phyloP scores from a whole-genome alignment of 2,329 filamentous ascomycete species.

The Epichloe hybrida region DNA sequence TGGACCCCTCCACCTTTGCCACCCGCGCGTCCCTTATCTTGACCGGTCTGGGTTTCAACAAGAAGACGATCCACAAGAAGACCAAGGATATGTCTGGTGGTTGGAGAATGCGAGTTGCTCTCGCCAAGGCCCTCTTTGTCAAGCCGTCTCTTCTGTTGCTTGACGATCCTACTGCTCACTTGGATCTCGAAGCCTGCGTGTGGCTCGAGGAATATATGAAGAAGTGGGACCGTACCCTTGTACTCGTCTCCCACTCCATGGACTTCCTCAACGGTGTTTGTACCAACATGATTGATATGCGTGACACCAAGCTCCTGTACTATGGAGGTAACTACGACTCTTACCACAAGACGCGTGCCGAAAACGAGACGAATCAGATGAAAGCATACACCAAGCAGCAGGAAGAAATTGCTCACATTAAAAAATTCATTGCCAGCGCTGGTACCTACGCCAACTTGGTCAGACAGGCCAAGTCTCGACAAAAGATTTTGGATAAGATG shows the following conservation, averaged over 20 bases:
- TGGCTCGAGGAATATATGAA: slow-evolving; percentile 99
- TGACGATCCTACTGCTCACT: slow-evolving; percentile 96
- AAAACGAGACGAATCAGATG: slow-evolving; percentile 96
- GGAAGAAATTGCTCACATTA: slow-evolving; percentile 98
- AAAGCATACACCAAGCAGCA: slow-evolving; percentile 99
- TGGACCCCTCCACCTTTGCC: slow-evolving; percentile 95
- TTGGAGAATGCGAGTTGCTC: slow-evolving; percentile 98
- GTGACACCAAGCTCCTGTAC: slow-evolving; percentile 76
- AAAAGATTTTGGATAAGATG: slow-evolving; percentile 99
- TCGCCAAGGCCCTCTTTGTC: slow-evolving; percentile 95
- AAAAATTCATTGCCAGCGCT: slow-evolving; percentile 98
- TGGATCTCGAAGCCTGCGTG: slow-evolving; percentile 98
- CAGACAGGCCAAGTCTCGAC: slow-evolving; percentile 93
- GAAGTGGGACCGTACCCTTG: slow-evolving; percentile 96
- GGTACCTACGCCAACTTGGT: slow-evolving; percentile 99
- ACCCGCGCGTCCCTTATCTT: slow-evolving; percentile 92
- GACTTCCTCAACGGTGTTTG: slow-evolving; percentile 99
- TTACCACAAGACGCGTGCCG: slow-evolving; percentile 83
- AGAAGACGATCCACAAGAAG: slow-evolving; percentile 63
- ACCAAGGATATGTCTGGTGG: slow-evolving; percentile 99
- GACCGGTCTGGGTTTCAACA: slow-evolving; percentile 89
- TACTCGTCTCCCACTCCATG: slow-evolving; percentile 94
- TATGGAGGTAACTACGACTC: slow-evolving; percentile 99
- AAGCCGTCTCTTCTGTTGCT: slow-evolving; percentile 91
- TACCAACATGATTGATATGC: slow-evolving; percentile 98